Evolutionary conservation across 139 green algal species (phyloP).

Genomic region (Tetradesmus lagerheimii): DNA sequence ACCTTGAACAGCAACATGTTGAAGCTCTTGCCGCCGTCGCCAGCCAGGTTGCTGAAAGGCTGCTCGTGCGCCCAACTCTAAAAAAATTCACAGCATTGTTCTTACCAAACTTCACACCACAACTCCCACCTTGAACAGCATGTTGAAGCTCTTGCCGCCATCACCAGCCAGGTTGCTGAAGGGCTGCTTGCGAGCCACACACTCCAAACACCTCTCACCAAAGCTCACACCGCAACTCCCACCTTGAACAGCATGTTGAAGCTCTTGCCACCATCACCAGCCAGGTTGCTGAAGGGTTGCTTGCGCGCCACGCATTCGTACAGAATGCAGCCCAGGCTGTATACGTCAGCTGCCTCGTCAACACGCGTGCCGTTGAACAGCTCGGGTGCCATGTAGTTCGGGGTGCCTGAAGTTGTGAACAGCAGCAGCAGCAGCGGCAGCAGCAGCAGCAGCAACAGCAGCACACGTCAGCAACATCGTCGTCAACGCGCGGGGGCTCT

Average conservation of each 20-base stretch:
- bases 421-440: not conserved
- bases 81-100: too few species aligned
- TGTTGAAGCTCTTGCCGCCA: conserved; percentile 38
- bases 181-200: conserved; percentile 44
- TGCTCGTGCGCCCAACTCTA: conserved; percentile 39
- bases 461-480: too few species aligned
- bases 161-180: conserved; percentile 50
- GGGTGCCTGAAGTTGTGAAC: conserved; percentile 18
- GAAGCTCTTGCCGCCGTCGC: conserved; percentile 33
- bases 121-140: conserved; percentile 54
- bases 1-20: conserved; percentile 60
- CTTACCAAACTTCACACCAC: not conserved
- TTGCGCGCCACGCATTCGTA: conserved; percentile 62
- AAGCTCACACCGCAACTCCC: not conserved
- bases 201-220: not conserved
- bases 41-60: conserved; percentile 53
- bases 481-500: too few species aligned
- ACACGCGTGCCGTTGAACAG: conserved; percentile 84
- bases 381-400: conserved; percentile 84
- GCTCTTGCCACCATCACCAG: conserved; percentile 20
- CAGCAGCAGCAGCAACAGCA: too few species aligned
- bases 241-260: conserved; percentile 59
- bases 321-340: conserved; percentile 71
- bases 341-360: conserved; percentile 81
- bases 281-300: conserved; percentile 55